These are phyloP conservation scores for Dendryphion nanum DNA, from an alignment of 2,329 filamentous ascomycete species.

Conservation along the genomic window DNA sequence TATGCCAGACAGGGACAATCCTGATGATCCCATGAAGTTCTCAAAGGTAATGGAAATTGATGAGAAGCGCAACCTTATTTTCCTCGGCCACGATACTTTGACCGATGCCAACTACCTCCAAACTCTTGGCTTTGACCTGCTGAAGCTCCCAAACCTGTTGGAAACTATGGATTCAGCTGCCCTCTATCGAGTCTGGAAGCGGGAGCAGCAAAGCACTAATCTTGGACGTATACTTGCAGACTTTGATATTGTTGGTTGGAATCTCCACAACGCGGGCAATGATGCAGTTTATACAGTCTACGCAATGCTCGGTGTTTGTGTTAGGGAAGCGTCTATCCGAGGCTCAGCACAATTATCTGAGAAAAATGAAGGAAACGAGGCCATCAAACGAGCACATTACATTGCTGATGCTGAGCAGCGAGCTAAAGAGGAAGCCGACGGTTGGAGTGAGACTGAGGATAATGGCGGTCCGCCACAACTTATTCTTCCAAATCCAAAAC, in stretches of 20 bases:
- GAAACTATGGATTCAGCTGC: slow-evolving; percentile 71
- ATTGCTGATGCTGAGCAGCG: slow-evolving; percentile 33
- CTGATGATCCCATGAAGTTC: neutral
- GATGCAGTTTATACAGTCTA: slow-evolving; percentile 79
- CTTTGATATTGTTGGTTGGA: slow-evolving; percentile 60
- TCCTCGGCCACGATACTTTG: slow-evolving; percentile 74
- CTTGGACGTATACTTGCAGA: slow-evolving; percentile 63
- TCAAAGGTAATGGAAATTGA: slow-evolving; percentile 9
- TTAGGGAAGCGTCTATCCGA: slow-evolving; percentile 43
- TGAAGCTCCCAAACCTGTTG: slow-evolving; percentile 54
- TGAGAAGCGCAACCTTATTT: slow-evolving; percentile 60
- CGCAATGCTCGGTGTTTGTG: slow-evolving; percentile 65
- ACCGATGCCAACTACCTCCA: slow-evolving; percentile 69
- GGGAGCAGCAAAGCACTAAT: slow-evolving; percentile 53
- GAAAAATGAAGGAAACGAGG: slow-evolving; percentile 19
- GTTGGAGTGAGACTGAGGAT: slow-evolving; percentile 38
- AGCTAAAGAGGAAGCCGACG: slow-evolving; percentile 39
- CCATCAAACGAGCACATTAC: slow-evolving; percentile 20
- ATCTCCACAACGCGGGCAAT: slow-evolving; percentile 85
- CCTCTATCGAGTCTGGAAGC: slow-evolving; percentile 65
- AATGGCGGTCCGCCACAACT: slow-evolving; percentile 32
- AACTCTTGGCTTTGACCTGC: slow-evolving; percentile 62
- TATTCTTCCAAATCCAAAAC: slow-evolving; percentile 9
- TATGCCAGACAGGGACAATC: slow-evolving; percentile 2
- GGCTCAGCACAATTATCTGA: slow-evolving; percentile 23